These are phyloP conservation scores for Lathyrus aphaca DNA, from an alignment of 306 rosid species.

Conservation along the genomic window DNA sequence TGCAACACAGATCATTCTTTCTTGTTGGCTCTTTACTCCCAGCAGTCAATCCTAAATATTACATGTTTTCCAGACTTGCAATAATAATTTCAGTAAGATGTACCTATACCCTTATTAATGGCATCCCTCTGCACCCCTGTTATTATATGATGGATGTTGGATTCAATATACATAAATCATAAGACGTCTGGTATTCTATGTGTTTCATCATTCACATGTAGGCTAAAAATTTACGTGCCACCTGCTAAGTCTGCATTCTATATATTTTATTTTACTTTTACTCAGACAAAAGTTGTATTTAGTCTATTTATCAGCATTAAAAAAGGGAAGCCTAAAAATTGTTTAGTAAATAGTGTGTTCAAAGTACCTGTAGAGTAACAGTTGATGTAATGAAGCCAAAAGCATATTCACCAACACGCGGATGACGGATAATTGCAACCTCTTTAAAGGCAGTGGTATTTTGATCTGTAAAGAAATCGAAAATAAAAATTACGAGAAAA, in stretches of 20 bases:
- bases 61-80: neutral
- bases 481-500: neutral
- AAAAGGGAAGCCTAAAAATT: neutral
- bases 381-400: slow-evolving; percentile 94
- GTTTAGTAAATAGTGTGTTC: slow-evolving; percentile 12
- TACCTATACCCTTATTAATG: neutral
- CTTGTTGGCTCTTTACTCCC: slow-evolving; percentile 2
- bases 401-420: slow-evolving; percentile 93
- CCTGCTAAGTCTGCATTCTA: neutral
- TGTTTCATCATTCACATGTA: slow-evolving; percentile 4
- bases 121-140: neutral
- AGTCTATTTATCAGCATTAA: slow-evolving; percentile 14
- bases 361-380: slow-evolving; percentile 76
- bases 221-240: slow-evolving; percentile 8
- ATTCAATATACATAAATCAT: neutral
- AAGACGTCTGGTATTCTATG: neutral
- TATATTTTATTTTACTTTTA: neutral
- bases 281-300: neutral
- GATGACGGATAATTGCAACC: slow-evolving; percentile 91
- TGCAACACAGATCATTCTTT: neutral
- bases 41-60: neutral
- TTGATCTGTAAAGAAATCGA: slow-evolving; percentile 63
- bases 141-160: neutral
- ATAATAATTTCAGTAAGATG: neutral
- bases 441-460: slow-evolving; percentile 91